Conservation (phyloP, 106 monocot genomes). For the Dendrobium huoshanense region DNA sequence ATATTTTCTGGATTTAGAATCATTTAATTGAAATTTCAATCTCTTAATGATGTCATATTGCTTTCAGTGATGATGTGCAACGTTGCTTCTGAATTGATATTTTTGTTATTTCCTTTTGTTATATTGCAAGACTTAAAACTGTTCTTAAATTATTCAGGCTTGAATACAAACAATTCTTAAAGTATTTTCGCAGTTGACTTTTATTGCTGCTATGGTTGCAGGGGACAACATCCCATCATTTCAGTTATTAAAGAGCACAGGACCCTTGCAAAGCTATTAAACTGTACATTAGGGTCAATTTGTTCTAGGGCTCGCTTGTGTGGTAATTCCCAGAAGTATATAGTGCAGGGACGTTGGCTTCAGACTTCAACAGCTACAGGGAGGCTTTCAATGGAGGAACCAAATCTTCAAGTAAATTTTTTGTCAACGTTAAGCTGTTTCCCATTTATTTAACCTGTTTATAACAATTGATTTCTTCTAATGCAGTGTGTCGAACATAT, state of each 20-base stretch:
- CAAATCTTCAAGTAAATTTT: slow-evolving; percentile 85
- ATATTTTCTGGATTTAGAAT: too few relatives aligned
- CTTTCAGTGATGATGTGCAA: neutral
- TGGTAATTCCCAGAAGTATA: slow-evolving; percentile 75
- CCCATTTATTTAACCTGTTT: neutral
- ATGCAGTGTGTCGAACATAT: slow-evolving; percentile 86
- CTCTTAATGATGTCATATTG: neutral
- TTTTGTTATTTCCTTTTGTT: neutral
- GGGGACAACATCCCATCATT: slow-evolving; percentile 80
- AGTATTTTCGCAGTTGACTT: neutral
- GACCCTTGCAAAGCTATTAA: slow-evolving; percentile 80
- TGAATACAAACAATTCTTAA: neutral
- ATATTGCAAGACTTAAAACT: neutral
- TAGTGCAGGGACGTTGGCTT: slow-evolving; percentile 87
- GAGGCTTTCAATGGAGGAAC: slow-evolving; percentile 95
- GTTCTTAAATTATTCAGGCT: neutral
- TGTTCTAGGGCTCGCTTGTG: slow-evolving; percentile 70
- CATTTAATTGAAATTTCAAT: too few relatives aligned
- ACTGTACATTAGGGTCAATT: slow-evolving; percentile 87
- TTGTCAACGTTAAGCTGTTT: neutral
- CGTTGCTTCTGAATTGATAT: neutral
- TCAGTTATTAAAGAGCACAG: slow-evolving; percentile 90
- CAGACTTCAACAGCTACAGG: slow-evolving; percentile 95
- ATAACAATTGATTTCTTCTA: neutral
- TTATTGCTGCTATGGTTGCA: slow-evolving; percentile 18